Evolutionary conservation across 495 filamentous ascomycete species (phyloP).

Genomic region (Aspergillus cristatus): DNA sequence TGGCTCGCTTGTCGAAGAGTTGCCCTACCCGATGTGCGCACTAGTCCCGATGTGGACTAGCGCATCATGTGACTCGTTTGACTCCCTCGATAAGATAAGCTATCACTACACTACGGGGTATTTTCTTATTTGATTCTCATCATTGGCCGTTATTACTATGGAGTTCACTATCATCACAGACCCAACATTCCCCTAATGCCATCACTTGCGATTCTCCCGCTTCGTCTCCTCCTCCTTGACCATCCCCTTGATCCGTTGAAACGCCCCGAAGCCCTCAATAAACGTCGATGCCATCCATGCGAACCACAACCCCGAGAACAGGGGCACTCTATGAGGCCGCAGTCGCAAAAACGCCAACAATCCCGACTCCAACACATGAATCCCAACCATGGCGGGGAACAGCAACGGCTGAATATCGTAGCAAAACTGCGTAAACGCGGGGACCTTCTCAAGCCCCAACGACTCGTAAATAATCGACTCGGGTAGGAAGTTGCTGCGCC

Average conservation of each 20-base stretch:
- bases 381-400: slow-evolving; percentile 33
- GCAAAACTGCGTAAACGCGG: slow-evolving; percentile 42
- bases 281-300: slow-evolving; percentile 48
- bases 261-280: slow-evolving; percentile 49
- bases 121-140: too few relatives aligned
- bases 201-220: slow-evolving; percentile 25
- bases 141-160: too few relatives aligned
- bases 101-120: too few relatives aligned
- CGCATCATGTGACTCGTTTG: slow-evolving; percentile 9
- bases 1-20: slow-evolving; percentile 38
- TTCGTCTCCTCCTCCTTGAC: slow-evolving; percentile 43
- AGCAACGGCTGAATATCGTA: slow-evolving; percentile 38
- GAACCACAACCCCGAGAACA: slow-evolving; percentile 48
- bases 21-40: slow-evolving; percentile 25
- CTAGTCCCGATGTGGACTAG: slow-evolving; percentile 18
- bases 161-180: too few relatives aligned
- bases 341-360: slow-evolving; percentile 42
- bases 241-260: slow-evolving; percentile 44
- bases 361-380: slow-evolving; percentile 46
- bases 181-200: too few relatives aligned
- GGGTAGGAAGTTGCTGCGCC: slow-evolving; percentile 43
- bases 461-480: slow-evolving; percentile 46
- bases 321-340: slow-evolving; percentile 45
- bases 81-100: too few relatives aligned
- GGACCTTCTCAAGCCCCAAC: slow-evolving; percentile 31